Evolutionary conservation across 371 early-diverging fungal genomes (phyloP), one percentile per base, ranked within the genome.

Genomic region (Paraphysoderma sedebokerense): DNA sequence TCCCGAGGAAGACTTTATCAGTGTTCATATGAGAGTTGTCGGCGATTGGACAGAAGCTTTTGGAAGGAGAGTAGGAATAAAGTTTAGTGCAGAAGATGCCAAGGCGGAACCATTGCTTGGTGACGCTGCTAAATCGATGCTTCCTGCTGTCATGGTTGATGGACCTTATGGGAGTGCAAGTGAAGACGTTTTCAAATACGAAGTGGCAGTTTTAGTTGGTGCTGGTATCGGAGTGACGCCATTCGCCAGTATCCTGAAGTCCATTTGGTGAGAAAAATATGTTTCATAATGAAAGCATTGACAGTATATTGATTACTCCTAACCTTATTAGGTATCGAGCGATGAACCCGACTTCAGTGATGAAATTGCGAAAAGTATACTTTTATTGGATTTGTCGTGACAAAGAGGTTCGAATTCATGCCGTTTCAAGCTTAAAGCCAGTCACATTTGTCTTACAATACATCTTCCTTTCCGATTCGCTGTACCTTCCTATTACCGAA

Each of bases 81-180:
- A 17, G 11, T 27, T 42, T 5, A 26, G 30, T 20, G 29, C 28
- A 7, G 24, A 12, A 12, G 42, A 42, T 11, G 19, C 17, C 30
- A 28, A 5, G 5, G 5, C 20, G 11, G 11, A 23, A 20, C 6
- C 42, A 20, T 6, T 6, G 13, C 9, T 42, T 22, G 42, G 42
- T 1, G 5, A 2, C 0, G 23, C n/a, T 20, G 34, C 41, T 12
- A 45, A 1, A 31, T 13, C 13, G 48, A n/a, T 3, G 13, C 11
- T 72, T 22, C 79, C 87, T 9, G 56, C 65, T 20, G 67, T 87
- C 51, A 70, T 79, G 77, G 61, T 89, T 33, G 89, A 89, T 56
- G 89, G 89, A 19, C 86, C 86, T 7, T 89, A 82, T 59, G 88
- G 88, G 12, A 70, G 81, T 20, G 84, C 87, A 1, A 74, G 77